phyloP scores from a whole-genome alignment of 768 basidiomycete genomes.

The Psilocybe cyanescens region DNA sequence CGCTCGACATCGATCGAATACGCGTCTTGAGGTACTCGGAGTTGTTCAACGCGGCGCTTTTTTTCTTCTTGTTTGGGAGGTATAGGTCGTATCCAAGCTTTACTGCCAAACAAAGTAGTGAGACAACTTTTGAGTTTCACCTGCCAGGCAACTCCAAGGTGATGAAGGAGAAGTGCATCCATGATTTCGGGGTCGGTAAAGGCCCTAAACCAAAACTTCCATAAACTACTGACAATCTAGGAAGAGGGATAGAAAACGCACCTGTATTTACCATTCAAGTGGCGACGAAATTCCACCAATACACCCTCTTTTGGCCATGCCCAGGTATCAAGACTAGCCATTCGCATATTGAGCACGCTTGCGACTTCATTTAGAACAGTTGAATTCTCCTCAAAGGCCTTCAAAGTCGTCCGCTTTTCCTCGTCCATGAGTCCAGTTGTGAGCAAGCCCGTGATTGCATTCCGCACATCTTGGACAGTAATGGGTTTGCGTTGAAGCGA shows the following conservation, averaged over 20 bases:
- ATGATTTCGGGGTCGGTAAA: slow-evolving; percentile 53
- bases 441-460: slow-evolving; percentile 39
- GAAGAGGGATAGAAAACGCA: slow-evolving; percentile 37
- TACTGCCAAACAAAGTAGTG: slow-evolving; percentile 7
- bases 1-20: slow-evolving; percentile 31
- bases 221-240: slow-evolving; percentile 4
- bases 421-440: slow-evolving; percentile 41
- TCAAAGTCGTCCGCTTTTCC: slow-evolving; percentile 41
- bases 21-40: slow-evolving; percentile 15
- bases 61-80: slow-evolving; percentile 10
- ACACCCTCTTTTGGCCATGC: slow-evolving; percentile 47
- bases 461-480: slow-evolving; percentile 26
- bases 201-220: slow-evolving; percentile 20
- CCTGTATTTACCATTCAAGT: slow-evolving; percentile 53
- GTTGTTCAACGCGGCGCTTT: slow-evolving; percentile 20
- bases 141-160: slow-evolving; percentile 48
- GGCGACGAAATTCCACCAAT: slow-evolving; percentile 46
- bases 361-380: slow-evolving; percentile 43
- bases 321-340: slow-evolving; percentile 44
- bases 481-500: slow-evolving; percentile 30
- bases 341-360: slow-evolving; percentile 49
- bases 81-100: slow-evolving; percentile 11
- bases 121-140: slow-evolving; percentile 37
- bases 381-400: slow-evolving; percentile 42
- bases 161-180: slow-evolving; percentile 47